Evolutionary conservation across 2,329 filamentous ascomycete genomes (phyloP).

Genomic region (Mycogone perniciosa): DNA sequence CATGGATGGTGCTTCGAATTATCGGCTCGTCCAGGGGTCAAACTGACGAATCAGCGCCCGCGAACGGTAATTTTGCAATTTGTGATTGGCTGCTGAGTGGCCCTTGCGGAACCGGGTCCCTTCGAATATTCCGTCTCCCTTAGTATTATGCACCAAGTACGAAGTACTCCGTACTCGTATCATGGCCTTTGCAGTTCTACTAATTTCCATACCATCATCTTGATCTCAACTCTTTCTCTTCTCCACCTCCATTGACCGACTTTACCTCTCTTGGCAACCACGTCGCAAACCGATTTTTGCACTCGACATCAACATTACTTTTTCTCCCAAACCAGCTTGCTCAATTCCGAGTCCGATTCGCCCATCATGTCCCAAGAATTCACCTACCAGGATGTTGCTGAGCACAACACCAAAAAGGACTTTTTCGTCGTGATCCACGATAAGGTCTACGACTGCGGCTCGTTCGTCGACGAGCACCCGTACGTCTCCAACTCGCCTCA

Average conservation of each 20-base stretch:
- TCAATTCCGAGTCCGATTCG: not conserved
- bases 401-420: slow-evolving; percentile 91
- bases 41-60: slow-evolving; percentile 20
- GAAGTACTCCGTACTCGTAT: slow-evolving; percentile 5
- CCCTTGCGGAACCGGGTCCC: not conserved
- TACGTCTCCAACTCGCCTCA: slow-evolving; percentile 36
- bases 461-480: slow-evolving; percentile 97
- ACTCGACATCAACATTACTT: not conserved
- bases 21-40: not conserved
- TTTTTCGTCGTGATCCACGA: slow-evolving; percentile 88
- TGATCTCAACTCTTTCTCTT: not conserved
- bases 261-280: not conserved
- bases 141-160: too few relatives aligned
- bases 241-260: slow-evolving; percentile 6
- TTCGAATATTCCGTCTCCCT: too few relatives aligned
- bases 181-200: not conserved
- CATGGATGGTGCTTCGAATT: too few relatives aligned
- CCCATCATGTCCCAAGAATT: slow-evolving; percentile 42
- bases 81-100: slow-evolving; percentile 20
- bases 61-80: slow-evolving; percentile 23
- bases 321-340: not conserved
- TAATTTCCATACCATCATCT: slow-evolving; percentile 6
- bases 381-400: slow-evolving; percentile 74
- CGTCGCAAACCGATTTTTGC: not conserved
- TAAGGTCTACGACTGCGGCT: slow-evolving; percentile 86